phyloP scores from a whole-genome alignment of 2,329 filamentous ascomycete species.

The Rhexocercosporidium sp. region DNA sequence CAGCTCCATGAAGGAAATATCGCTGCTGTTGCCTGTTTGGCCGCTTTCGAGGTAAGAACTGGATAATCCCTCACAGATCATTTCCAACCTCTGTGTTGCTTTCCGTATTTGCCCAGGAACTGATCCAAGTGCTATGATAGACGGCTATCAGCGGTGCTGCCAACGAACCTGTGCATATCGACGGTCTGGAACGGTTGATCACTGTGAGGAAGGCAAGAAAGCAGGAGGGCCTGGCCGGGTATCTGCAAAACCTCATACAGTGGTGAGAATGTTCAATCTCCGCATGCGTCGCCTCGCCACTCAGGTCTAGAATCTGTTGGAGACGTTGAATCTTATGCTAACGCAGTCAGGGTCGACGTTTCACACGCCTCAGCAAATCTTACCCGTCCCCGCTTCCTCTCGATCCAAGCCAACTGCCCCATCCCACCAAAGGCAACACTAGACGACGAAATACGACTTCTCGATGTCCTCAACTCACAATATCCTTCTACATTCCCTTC shows the following conservation, averaged over 20 bases:
- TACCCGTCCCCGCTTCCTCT: slow-evolving; percentile 2
- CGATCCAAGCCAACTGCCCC: not conserved
- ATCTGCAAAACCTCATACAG: slow-evolving; percentile 9
- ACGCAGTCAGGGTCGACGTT: slow-evolving; percentile 14
- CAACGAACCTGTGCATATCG: slow-evolving; percentile 3
- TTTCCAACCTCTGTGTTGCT: not conserved
- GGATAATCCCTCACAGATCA: not conserved
- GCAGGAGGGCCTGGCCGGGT: not conserved
- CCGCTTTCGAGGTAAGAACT: slow-evolving; percentile 16
- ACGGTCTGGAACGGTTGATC: slow-evolving; percentile 9
- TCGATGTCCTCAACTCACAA: not conserved
- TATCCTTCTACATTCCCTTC: slow-evolving; percentile 1
- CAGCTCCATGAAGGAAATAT: slow-evolving; percentile 7
- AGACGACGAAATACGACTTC: slow-evolving; percentile 4
- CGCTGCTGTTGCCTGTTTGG: slow-evolving; percentile 13
- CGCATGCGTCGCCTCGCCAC: not conserved
- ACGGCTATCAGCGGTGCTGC: not conserved
- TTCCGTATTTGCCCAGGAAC: not conserved
- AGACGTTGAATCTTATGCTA: not conserved
- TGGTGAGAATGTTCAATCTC: slow-evolving; percentile 6
- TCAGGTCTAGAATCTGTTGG: not conserved
- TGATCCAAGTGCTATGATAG: not conserved
- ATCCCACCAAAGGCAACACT: not conserved
- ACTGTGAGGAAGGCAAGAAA: slow-evolving; percentile 16
- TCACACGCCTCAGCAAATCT: slow-evolving; percentile 16